phyloP scores from a whole-genome alignment of 306 rosid genomes.

The Astragalus membranaceus region DNA sequence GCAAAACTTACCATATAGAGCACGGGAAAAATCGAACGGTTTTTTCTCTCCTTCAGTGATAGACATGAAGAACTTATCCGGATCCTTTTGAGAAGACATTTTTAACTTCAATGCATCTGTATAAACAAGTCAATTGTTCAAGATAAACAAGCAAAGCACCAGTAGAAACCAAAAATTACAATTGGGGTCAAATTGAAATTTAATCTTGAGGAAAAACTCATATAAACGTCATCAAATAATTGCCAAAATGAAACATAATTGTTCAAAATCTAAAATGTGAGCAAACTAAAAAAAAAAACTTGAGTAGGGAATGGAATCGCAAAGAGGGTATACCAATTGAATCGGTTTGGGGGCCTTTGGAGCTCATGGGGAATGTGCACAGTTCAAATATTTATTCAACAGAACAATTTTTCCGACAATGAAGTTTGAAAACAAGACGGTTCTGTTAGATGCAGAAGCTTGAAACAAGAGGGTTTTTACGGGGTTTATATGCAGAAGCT shows the following conservation, averaged over 20 bases:
- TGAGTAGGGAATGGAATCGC: not conserved
- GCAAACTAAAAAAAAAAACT: not conserved
- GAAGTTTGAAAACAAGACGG: not conserved
- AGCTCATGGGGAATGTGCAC: conserved; percentile 6
- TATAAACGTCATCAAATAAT: not conserved
- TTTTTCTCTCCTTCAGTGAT: conserved; percentile 31
- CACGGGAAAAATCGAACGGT: conserved; percentile 34
- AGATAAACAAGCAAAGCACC: not conserved
- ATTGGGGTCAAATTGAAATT: not conserved
- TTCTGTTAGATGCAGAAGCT: not conserved
- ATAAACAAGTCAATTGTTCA: conserved; percentile 10
- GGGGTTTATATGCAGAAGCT: not conserved
- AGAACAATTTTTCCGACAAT: not conserved
- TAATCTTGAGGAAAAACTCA: not conserved
- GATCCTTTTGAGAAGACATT: conserved; percentile 30
- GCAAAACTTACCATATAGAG: conserved; percentile 32
- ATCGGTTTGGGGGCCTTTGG: conserved; percentile 14
- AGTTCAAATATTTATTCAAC: conserved; percentile 4
- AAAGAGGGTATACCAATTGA: conserved; percentile 18
- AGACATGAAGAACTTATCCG: conserved; percentile 30
- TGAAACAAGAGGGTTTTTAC: conserved; percentile 11
- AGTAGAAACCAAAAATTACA: not conserved
- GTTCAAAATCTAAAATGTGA: not conserved
- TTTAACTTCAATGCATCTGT: conserved; percentile 37
- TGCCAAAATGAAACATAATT: not conserved